Base-by-base conservation (phyloP, 2,329 filamentous ascomycete genomes). In the Aspergillus quadrilineatus region DNA sequence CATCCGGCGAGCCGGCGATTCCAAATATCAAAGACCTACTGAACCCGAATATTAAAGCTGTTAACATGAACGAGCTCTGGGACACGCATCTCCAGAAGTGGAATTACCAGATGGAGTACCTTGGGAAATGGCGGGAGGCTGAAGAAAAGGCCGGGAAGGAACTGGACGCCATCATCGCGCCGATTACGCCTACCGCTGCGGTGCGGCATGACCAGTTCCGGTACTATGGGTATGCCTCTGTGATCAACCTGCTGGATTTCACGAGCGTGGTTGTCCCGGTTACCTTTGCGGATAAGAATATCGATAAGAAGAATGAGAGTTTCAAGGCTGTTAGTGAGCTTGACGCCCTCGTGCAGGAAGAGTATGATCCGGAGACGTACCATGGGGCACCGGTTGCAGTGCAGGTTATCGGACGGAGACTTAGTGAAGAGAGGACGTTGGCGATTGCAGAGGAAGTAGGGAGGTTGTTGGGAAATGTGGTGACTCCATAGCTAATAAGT, bases 301-400 rank as follows among this genome's bases (percentile, higher is more conserved):
- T 77, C 0, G 77, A 80, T 55, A 39, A 54, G 1, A 32, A 5
- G n/a, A 2, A 39, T 9, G 2, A 17, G n/a, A 14, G 3, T 3
- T 43, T 34, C 28, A 12, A 6, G 30, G 12, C 41, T 4, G 17
- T 52, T 1, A 9, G 17, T 4, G 41, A 52, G 0, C 43, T 70
- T 4, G 80, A 83, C 59, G 66, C 63, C 53, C 62, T 66, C 32
- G 77, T 78, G 26, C 76, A 75, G 67, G 67, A 75, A 34, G 71
- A 75, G 29, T 83, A 79, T 63, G 77, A 79, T 52, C 70, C 77
- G 0, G 75, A 77, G 36, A 65, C 74, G 1, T 80, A 76, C 48
- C 65, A 79, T 53, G 75, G 75, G 1, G 75, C 70, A 1, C 77
- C 76, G 14, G 75, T 79, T 4, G 72, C 71, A 1, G 57, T 79